Conservation (phyloP, 768 basidiomycete species). For the Cystofilobasidium ferigula region DNA sequence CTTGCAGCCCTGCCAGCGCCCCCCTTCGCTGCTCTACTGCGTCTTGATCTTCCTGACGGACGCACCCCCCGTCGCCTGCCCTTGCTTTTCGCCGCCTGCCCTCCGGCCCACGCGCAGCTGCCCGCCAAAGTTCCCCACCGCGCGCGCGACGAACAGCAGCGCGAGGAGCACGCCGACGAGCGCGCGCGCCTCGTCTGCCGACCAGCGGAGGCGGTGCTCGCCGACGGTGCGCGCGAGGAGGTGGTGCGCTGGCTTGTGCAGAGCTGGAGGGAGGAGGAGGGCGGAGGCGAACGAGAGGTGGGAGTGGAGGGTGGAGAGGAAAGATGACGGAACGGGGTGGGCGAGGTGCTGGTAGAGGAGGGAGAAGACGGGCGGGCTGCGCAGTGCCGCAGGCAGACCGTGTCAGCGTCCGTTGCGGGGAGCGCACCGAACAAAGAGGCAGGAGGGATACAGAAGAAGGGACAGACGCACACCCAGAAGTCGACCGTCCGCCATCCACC, state of each 20-base stretch:
- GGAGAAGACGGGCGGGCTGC: not conserved
- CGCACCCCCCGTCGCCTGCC: not conserved
- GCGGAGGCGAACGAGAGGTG: not conserved
- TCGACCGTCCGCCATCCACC: constrained; percentile 17
- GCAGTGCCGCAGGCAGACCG: not conserved
- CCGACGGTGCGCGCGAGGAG: not conserved
- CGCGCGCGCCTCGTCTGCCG: not conserved
- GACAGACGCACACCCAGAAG: constrained; percentile 18
- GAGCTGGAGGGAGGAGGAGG: not conserved
- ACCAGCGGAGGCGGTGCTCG: not conserved
- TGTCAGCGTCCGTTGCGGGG: too few relatives aligned
- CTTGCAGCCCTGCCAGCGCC: too few relatives aligned
- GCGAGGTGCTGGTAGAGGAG: not conserved
- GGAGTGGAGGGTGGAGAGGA: too few relatives aligned
- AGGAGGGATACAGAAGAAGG: not conserved
- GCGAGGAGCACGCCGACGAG: not conserved
- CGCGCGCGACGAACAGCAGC: not conserved
- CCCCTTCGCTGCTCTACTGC: not conserved
- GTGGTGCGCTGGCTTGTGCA: not conserved
- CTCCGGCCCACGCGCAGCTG: not conserved
- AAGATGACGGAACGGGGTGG: not conserved
- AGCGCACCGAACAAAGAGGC: too few relatives aligned
- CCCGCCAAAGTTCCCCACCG: not conserved
- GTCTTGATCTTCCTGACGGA: constrained; percentile 1
- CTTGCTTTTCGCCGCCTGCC: not conserved